Conservation (phyloP, 495 filamentous ascomycete species). For the Aspergillus mulundensis region DNA sequence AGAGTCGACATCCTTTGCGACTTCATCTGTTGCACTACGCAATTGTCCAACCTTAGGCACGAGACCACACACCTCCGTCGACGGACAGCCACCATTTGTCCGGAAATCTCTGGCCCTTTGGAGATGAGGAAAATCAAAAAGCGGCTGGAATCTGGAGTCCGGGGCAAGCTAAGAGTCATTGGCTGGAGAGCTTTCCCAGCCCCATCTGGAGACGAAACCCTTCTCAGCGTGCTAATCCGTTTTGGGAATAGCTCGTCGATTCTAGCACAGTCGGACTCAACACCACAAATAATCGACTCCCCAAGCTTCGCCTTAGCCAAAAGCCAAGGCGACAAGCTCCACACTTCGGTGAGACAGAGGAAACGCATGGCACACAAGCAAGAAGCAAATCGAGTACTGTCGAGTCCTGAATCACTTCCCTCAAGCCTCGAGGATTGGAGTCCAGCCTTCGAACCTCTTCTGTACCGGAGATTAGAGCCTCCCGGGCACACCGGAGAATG, state of each 20-base stretch:
- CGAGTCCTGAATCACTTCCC: background rate
- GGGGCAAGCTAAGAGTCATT: background rate
- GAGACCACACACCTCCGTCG: background rate
- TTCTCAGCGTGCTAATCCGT: background rate
- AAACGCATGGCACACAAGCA: background rate
- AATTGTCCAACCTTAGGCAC: background rate
- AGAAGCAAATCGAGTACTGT: background rate
- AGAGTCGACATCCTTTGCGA: background rate
- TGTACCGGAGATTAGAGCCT: background rate
- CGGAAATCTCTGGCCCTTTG: too few relatives aligned
- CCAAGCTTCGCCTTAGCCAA: background rate
- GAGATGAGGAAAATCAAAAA: background rate
- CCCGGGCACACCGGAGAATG: background rate
- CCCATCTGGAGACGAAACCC: background rate
- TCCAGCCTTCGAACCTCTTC: background rate
- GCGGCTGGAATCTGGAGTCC: background rate
- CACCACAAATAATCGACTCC: background rate
- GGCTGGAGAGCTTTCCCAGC: background rate
- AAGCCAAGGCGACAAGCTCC: background rate
- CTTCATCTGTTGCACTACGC: background rate
- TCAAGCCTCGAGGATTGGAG: background rate
- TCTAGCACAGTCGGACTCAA: background rate
- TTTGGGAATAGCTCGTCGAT: background rate
- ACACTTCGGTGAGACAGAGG: background rate
- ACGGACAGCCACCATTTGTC: background rate